Percentiles rank a stretch among this genome's conserved stretches.
Evolutionary conservation across 805 yeast species (phyloP).

Genomic region (Starmerella kuoi): DNA sequence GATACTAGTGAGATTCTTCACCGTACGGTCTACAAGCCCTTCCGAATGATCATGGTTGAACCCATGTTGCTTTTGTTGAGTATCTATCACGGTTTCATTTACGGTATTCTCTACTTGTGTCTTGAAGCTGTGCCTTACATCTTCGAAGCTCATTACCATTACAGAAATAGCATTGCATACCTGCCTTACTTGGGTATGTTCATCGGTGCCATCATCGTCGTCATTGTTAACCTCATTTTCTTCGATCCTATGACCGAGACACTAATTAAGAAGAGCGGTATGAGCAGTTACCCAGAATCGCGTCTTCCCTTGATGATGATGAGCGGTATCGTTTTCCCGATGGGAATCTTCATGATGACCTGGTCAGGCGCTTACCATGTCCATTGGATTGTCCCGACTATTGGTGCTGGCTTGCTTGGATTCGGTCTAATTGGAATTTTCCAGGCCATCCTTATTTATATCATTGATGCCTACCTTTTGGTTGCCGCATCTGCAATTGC

Average conservation of each 20-base stretch:
- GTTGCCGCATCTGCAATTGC: conserved; percentile 56
- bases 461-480: conserved; percentile 47
- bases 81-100: conserved; percentile 63
- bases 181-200: conserved; percentile 71
- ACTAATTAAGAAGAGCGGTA: conserved; percentile 41
- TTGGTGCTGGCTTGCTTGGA: conserved; percentile 44
- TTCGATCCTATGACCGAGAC: conserved; percentile 43
- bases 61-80: conserved; percentile 61
- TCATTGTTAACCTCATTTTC: conserved; percentile 42
- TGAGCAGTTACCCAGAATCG: conserved; percentile 62
- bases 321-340: conserved; percentile 59
- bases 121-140: conserved; percentile 67
- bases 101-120: conserved; percentile 64
- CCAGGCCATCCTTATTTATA: conserved; percentile 47
- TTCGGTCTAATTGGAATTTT: conserved; percentile 45
- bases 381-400: conserved; percentile 53
- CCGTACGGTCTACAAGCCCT: conserved; percentile 56
- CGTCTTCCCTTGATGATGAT: conserved; percentile 65
- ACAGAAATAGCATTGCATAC: conserved; percentile 48
- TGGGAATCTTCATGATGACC: conserved; percentile 74
- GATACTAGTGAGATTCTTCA: conserved; percentile 46
- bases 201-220: conserved; percentile 47
- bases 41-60: conserved; percentile 53
- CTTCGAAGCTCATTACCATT: conserved; percentile 49
- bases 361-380: conserved; percentile 74